Evolutionary conservation across 2,329 filamentous ascomycete genomes (phyloP), one percentile per base, ranked within the genome.

Genomic region (Cladosporium colombiae): DNA sequence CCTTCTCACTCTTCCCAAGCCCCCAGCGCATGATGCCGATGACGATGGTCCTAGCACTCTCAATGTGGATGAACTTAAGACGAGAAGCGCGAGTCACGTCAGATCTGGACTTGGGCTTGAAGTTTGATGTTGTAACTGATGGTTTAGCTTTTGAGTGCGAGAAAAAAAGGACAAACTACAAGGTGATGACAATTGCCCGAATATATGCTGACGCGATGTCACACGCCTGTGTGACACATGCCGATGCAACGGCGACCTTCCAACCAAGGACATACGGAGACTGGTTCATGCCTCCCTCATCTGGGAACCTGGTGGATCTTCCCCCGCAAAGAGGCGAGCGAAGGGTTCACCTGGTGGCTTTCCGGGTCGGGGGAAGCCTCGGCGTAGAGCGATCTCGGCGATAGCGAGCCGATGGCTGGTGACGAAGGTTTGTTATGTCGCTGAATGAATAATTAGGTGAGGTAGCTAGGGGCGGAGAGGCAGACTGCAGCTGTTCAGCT

Each of bases 191-290:
- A 21, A 29, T 35, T 23, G 35, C 33, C 33, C 3, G 23, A 16
- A 25, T 37, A 35, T 44, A 35, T 59, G 61, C 61, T 63, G 33
- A 63, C 61, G 35, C 61, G 50, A 56, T 56, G 35, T 56, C 33
- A 56, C 61, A 56, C 50, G 40, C 35, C 18, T 56, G 61, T 31
- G 50, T 63, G 61, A 63, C 60, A 63, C 60, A 56, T 5, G 35
- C 61, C 61, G 61, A 53, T 63, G 61, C 50, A 63, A 63, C 61
- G 61, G 61, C 61, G 61, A 56, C 50, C 50, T 57, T 31, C 55
- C 55, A 23, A 37, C 55, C 33, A 57, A 33, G 37, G 56, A 44
- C 37, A 44, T 44, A n/a, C 37, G 37, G 37, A 44, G 37, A 59
- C 37, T 46, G 56, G 35, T 59, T 62, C 27, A 44, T 27, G 16